These are phyloP conservation scores for Kodamaea sagamina DNA, from an alignment of 805 yeast species.

Conservation along the genomic window DNA sequence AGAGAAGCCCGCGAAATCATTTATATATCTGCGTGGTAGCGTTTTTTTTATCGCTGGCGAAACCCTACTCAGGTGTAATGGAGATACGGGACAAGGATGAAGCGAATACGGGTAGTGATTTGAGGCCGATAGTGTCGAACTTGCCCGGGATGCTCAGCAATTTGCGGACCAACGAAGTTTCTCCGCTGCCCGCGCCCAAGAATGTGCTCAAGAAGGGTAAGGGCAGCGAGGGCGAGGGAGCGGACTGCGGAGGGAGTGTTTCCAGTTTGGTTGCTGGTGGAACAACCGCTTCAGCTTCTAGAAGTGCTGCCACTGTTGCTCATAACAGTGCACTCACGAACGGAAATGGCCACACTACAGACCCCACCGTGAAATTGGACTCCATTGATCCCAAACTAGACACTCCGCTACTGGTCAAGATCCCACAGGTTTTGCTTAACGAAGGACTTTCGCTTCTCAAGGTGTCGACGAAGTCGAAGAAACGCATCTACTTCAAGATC, in stretches of 20 bases:
- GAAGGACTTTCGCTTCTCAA: slow-evolving; percentile 63
- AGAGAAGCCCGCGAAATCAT: too few relatives aligned
- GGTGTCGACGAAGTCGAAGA: slow-evolving; percentile 69
- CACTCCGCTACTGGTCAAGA: slow-evolving; percentile 5
- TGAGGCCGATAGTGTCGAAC: slow-evolving; percentile 26
- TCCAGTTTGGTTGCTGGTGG: too few relatives aligned
- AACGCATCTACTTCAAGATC: slow-evolving; percentile 56
- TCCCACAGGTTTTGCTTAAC: slow-evolving; percentile 8
- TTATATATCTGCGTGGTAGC: too few relatives aligned
- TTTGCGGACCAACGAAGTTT: slow-evolving; percentile 24
- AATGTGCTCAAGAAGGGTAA: slow-evolving; percentile 2
- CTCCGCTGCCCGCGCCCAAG: slow-evolving; percentile 7
- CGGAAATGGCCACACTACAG: too few relatives aligned
- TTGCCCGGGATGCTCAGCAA: slow-evolving; percentile 25
- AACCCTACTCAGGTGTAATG: neutral
- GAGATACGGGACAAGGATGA: slow-evolving; percentile 2
- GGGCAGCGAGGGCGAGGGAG: neutral
- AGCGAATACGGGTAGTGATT: slow-evolving; percentile 1
- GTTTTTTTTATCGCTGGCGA: neutral
- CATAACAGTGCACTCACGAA: too few relatives aligned
- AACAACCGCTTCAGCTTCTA: too few relatives aligned
- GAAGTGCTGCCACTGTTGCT: too few relatives aligned
- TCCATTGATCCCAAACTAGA: neutral
- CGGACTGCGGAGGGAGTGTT: too few relatives aligned
- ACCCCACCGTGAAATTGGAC: too few relatives aligned